Base-by-base conservation (phyloP, 371 early-diverging fungal genomes). In the Catenaria anguillulae region DNA sequence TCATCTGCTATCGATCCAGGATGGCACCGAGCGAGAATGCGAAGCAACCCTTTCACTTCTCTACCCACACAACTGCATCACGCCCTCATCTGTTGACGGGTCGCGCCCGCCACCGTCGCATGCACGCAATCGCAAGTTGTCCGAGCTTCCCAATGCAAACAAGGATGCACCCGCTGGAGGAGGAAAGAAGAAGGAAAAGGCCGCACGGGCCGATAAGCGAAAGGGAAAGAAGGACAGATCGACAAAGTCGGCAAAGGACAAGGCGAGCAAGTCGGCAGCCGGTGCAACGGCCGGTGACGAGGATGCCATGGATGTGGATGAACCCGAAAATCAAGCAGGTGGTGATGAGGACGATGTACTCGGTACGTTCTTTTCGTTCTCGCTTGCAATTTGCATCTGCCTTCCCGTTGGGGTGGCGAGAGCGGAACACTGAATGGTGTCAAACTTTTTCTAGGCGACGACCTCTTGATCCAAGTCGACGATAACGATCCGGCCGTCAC, bases 11-110 rank as follows among this genome's bases (percentile, higher is more conserved):
- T 40, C 10, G 40, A 40, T 40, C 17, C 65, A 87, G 85, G 88
- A 90, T 70, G 89, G 90, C 12, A 79, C 82, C 55, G 79, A 84
- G 65, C 79, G 75, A 55, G 82, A 83, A 63, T 90, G 91, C 68
- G 71, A 65, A 35, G 86, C 80, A 1, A 88, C 89, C 0, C 87
- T 89, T 64, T 77, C 80, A 0, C 71, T 90, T n/a, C 64, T 88
- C 31, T 79, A 76, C 43, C 77, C 80, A 12, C 90, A 91, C 67
- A 77, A 79, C 29, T 77, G 77, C 65, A 65, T 40, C 10, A 5
- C 40, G 29, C 33, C 24, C 26, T 31, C 29, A 36, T 34, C 37
- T 42, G 12, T 60, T 59, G n/a, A 29, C 36, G 21, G 0, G 19
- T 35, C n/a, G 40, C 23, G 40, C 36, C n/a, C 4, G n/a, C 15